Evolutionary conservation across 2,329 filamentous ascomycete genomes (phyloP), one percentile per base, ranked within the genome.

Genomic region (Neodidymelliopsis sp.): DNA sequence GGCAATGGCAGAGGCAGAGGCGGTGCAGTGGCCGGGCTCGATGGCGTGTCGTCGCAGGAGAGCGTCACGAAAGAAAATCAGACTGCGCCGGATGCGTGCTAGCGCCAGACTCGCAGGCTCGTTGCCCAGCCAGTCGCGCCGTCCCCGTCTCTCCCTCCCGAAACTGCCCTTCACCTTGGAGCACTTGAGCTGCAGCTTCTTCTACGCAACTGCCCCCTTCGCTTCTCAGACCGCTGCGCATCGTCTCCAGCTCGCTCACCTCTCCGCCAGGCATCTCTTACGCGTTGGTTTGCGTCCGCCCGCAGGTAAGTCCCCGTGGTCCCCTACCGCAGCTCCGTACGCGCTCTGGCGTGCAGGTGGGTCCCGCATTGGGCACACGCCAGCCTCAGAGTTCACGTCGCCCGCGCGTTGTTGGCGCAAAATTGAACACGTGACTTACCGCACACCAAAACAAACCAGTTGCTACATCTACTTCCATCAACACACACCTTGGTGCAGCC

Each of bases 401-500:
- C 48, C 48, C 53, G 53, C 56, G 60, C 58, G 60, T 59, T 54
- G 58, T 56, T 57, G 57, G 58, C 56, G 58, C 54, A 56, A 46
- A 42, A 43, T 30, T 24, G 36, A 25, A 37, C 46, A 50, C 46
- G 51, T 54, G 51, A 50, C 45, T 46, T 46, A 35, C 47, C 47
- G 54, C 56, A 58, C 54, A 64, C 59, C 65, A 70, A 69, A 72
- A 70, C 66, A 71, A 71, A 70, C 60, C 65, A 51, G 52, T 60
- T 54, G 49, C 60, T 62, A 57, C 65, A 52, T 59, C 60, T 38
- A 47, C 59, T 56, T 58, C 60, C 57, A 63, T 64, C 65, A 70
- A 69, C 67, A 70, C 56, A 58, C 63, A 69, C 67, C 65, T 67
- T 62, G 64, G 65, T 62, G 63, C 66, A 60, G 60, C 61, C 55